Evolutionary conservation across 192 early-diverging fungal genomes (phyloP), one percentile per base, ranked within the genome.

Genomic region (Podila epigama): DNA sequence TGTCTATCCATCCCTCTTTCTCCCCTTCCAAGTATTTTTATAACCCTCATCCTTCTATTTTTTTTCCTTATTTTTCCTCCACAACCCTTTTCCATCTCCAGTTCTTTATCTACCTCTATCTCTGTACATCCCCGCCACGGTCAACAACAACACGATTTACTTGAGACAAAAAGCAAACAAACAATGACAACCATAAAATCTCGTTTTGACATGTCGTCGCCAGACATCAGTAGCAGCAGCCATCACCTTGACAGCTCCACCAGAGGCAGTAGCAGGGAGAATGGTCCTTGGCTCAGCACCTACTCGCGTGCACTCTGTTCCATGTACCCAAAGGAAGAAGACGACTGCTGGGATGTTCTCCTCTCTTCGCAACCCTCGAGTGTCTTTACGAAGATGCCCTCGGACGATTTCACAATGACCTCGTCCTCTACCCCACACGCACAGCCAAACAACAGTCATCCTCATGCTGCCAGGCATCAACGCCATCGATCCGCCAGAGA

Each of bases 231-330:
- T n/a, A n/a, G n/a, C n/a, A n/a, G n/a, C n/a, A n/a, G n/a, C n/a
- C n/a, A 54, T 15, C 52, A 31, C 29, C 52, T 32, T 28, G 52
- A 54, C 52, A 54, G n/a, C n/a, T n/a, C n/a, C 22, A 34, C 11
- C 15, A 29, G 18, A 55, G 35, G n/a, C n/a, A n/a, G n/a, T n/a
- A n/a, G 50, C 16, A 3, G 40, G 28, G 15, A 32, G 1, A 58
- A 75, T 28, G 22, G 29, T 32, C 39, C 64, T 9, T 75, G 70
- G 70, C 41, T 66, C 3, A 31, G 31, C 20, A 56, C 63, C 10
- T 75, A 75, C 63, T 65, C 70, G 9, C 44, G 70, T 2, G 70
- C 33, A 11, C 70, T 72, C 6, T 66, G 70, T 52, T 60, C 63
- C 6, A 34, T 66, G 22, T 61, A 51, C 27, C 58, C 40, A 60